Conservation (phyloP, 441 rosid species). For the Melastoma candidum region DNA sequence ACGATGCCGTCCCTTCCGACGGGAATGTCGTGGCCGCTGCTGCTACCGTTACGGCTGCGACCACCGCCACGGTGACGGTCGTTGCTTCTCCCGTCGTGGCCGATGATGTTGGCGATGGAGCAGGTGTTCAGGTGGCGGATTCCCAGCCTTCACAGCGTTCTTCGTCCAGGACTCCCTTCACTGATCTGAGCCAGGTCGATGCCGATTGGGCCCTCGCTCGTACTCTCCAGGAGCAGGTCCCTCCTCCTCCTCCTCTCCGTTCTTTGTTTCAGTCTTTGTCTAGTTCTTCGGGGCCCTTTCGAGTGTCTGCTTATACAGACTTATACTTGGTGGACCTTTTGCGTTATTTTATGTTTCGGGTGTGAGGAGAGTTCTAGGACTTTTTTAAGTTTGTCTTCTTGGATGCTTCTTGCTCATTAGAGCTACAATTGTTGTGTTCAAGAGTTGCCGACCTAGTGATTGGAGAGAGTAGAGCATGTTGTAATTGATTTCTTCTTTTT, state of each 20-base stretch:
- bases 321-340: no score
- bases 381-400: no score
- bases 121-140: not conserved
- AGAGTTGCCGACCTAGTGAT: no score
- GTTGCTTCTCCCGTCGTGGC: not conserved
- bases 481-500: no score
- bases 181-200: slow-evolving; percentile 75
- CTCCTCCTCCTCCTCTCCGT: not conserved
- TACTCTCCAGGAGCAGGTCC: slow-evolving; percentile 92
- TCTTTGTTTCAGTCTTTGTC: not conserved
- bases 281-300: not conserved
- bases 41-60: not conserved
- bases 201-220: slow-evolving; percentile 94
- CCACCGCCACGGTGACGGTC: not conserved
- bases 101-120: not conserved
- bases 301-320: no score
- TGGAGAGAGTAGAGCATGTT: no score
- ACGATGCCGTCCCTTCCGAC: no score
- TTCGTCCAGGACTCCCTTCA: slow-evolving; percentile 47
- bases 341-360: no score
- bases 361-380: no score
- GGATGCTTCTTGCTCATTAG: no score
- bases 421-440: no score
- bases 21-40: not conserved
- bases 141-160: slow-evolving; percentile 5